Evolutionary conservation across 2,329 filamentous ascomycete genomes (phyloP).

Genomic region (Sclerotinia minor): DNA sequence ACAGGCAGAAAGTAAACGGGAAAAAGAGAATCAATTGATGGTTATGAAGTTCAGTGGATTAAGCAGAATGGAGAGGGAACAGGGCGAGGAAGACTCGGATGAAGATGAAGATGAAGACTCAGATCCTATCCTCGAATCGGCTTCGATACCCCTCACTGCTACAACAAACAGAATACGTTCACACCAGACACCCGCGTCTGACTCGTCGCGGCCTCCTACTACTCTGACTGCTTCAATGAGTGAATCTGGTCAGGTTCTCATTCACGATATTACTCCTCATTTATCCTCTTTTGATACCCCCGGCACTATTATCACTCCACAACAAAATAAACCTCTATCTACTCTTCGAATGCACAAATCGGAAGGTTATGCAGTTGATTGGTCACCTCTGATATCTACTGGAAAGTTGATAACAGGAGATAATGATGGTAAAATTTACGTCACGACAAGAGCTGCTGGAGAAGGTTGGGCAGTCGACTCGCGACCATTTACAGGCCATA

Average conservation of each 20-base stretch:
- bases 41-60: slow-evolving; percentile 95
- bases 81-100: slow-evolving; percentile 64
- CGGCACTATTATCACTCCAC: slow-evolving; percentile 73
- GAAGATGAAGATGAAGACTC: slow-evolving; percentile 71
- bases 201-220: slow-evolving; percentile 69
- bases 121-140: slow-evolving; percentile 92
- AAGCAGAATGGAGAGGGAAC: slow-evolving; percentile 77
- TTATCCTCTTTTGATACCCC: slow-evolving; percentile 87
- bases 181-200: slow-evolving; percentile 74
- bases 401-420: slow-evolving; percentile 92
- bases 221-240: slow-evolving; percentile 91
- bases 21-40: slow-evolving; percentile 89
- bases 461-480: slow-evolving; percentile 88
- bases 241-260: slow-evolving; percentile 82
- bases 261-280: slow-evolving; percentile 92
- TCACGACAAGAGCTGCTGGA: slow-evolving; percentile 81
- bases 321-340: slow-evolving; percentile 83
- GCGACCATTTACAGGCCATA: slow-evolving; percentile 80
- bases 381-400: slow-evolving; percentile 78
- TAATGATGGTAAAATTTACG: slow-evolving; percentile 84
- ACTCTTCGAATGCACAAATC: slow-evolving; percentile 88
- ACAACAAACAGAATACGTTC: slow-evolving; percentile 93
- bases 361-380: slow-evolving; percentile 96
- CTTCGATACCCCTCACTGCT: slow-evolving; percentile 78
- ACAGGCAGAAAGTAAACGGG: slow-evolving; percentile 74